Conservation (phyloP, 1,284 basidiomycete species). For the Papiliotrema nemorosa region DNA sequence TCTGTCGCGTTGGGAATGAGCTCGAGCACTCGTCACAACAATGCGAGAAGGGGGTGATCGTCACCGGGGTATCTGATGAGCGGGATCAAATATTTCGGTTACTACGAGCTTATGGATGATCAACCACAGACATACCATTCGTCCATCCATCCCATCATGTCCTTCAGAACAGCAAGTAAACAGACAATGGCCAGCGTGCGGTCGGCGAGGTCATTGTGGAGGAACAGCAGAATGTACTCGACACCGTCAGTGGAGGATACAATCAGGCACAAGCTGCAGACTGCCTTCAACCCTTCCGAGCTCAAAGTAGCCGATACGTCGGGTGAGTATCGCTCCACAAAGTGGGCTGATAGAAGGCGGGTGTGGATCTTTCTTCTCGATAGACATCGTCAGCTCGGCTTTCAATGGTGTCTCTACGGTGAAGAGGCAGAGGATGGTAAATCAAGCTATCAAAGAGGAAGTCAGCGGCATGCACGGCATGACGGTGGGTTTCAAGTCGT, state of each 20-base stretch:
- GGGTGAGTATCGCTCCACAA: slow-evolving; percentile 53
- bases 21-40: too few species aligned
- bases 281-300: slow-evolving; percentile 68
- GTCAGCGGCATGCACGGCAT: slow-evolving; percentile 90
- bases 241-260: slow-evolving; percentile 32
- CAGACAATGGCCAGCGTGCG: too few species aligned
- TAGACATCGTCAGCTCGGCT: slow-evolving; percentile 73
- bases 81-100: background rate
- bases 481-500: slow-evolving; percentile 61
- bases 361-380: slow-evolving; percentile 94
- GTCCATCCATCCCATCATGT: background rate
- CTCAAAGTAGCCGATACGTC: slow-evolving; percentile 85
- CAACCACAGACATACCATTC: background rate
- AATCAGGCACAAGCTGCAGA: slow-evolving; percentile 69
- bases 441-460: slow-evolving; percentile 79
- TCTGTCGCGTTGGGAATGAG: too few species aligned
- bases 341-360: slow-evolving; percentile 60
- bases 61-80: background rate
- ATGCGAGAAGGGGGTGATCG: too few species aligned
- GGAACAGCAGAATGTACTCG: too few species aligned
- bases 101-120: too few species aligned
- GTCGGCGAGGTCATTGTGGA: too few species aligned
- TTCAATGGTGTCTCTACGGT: slow-evolving; percentile 85
- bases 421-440: slow-evolving; percentile 93
- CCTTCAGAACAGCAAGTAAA: too few species aligned